Evolutionary conservation across 371 early-diverging fungal species (phyloP).

Genomic region (Mortierella polycephala): DNA sequence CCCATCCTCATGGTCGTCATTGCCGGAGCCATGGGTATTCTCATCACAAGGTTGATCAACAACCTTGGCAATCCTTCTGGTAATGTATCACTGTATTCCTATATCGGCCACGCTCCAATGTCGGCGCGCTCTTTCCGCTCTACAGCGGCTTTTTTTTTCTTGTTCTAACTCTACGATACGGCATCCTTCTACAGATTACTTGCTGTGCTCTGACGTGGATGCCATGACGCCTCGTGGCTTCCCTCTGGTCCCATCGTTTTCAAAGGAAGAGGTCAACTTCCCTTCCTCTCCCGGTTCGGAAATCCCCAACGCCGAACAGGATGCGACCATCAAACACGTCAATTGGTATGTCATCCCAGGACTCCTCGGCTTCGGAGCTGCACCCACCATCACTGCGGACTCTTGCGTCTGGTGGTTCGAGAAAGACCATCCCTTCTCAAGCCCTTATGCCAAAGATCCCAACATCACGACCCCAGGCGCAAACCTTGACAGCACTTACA

Average conservation of each 20-base stretch:
- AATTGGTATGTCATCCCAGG: constrained; percentile 54
- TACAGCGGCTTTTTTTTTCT: neutral
- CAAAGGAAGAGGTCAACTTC: constrained; percentile 30
- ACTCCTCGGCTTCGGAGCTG: constrained; percentile 33
- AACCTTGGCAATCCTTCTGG: constrained; percentile 42
- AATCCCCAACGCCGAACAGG: constrained; percentile 44
- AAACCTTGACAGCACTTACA: constrained; percentile 56
- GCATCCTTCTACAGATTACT: constrained; percentile 21
- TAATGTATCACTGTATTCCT: constrained; percentile 7
- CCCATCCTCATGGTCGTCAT: constrained; percentile 71
- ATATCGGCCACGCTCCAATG: too few relatives aligned
- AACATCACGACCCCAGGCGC: constrained; percentile 45
- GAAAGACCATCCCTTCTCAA: constrained; percentile 59
- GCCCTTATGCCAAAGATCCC: constrained; percentile 56
- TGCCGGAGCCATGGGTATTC: constrained; percentile 59
- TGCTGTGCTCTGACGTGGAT: constrained; percentile 47
- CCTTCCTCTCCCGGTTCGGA: constrained; percentile 40
- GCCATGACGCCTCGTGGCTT: constrained; percentile 51
- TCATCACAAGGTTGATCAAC: constrained; percentile 52
- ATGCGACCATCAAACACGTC: constrained; percentile 45
- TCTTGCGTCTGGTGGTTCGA: constrained; percentile 63
- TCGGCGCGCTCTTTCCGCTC: neutral
- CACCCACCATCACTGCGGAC: constrained; percentile 36
- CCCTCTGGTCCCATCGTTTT: constrained; percentile 32
- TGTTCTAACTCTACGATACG: neutral